These are phyloP conservation scores for Lachancea meyersii DNA, from an alignment of 805 yeast genomes.

Conservation along the genomic window DNA sequence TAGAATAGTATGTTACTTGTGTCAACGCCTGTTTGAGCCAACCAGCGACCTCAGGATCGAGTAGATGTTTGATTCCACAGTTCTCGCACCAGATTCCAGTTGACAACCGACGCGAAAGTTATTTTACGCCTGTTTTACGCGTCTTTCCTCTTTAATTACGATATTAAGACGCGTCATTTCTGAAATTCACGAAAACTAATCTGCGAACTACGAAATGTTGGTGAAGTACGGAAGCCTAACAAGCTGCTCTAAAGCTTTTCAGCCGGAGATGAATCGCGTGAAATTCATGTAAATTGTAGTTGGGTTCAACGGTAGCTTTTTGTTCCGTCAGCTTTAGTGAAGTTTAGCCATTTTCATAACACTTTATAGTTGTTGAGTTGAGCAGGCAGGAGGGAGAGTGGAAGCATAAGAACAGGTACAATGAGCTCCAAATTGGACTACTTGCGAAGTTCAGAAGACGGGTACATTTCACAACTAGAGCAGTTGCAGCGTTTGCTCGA, in stretches of 20 bases:
- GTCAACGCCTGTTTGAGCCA: no score
- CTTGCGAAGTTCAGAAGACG: slow-evolving; percentile 2
- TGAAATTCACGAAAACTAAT: not conserved
- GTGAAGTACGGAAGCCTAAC: no score
- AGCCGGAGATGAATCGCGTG: no score
- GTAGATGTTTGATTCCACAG: no score
- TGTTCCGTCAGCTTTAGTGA: not conserved
- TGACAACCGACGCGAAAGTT: not conserved
- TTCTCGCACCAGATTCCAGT: not conserved
- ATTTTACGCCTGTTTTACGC: not conserved
- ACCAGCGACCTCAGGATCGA: no score
- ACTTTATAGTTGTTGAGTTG: not conserved
- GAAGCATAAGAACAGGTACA: not conserved
- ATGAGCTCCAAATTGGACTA: not conserved
- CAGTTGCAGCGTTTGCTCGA: slow-evolving; percentile 3
- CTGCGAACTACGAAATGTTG: not conserved
- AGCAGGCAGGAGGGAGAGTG: not conserved
- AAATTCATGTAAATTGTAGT: no score
- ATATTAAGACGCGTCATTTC: no score
- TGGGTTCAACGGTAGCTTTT: no score
- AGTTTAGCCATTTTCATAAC: not conserved
- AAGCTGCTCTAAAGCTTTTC: no score
- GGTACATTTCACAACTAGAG: not conserved
- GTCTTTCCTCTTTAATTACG: not conserved
- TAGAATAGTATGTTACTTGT: no score